phyloP scores from a whole-genome alignment of 2,329 filamentous ascomycete genomes.

The Colletotrichum sublineola region DNA sequence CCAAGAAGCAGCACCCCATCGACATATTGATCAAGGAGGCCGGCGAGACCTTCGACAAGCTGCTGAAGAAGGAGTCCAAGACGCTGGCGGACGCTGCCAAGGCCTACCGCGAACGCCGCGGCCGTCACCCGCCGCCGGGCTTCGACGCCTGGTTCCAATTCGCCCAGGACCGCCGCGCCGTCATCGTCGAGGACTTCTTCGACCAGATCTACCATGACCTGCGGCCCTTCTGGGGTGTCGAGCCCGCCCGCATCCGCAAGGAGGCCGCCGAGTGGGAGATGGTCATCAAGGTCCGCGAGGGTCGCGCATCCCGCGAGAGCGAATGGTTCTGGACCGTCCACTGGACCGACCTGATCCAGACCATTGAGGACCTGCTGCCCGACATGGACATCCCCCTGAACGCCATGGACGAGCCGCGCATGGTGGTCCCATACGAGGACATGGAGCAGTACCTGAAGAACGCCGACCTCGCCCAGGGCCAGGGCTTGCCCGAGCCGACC shows the following conservation, averaged over 20 bases:
- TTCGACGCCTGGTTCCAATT: conserved; percentile 63
- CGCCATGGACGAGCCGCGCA: conserved; percentile 74
- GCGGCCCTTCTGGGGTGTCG: conserved; percentile 67
- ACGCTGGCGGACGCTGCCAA: conserved; percentile 60
- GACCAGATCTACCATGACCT: conserved; percentile 68
- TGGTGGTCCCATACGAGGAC: conserved; percentile 74
- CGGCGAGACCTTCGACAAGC: conserved; percentile 53
- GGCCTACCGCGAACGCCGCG: conserved; percentile 60
- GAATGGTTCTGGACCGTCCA: conserved; percentile 72
- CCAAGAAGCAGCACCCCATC: conserved; percentile 56
- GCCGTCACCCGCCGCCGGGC: conserved; percentile 63
- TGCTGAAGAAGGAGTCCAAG: conserved; percentile 57
- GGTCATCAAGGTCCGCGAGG: conserved; percentile 70
- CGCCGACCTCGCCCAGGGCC: conserved; percentile 59
- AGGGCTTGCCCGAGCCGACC: conserved; percentile 58
- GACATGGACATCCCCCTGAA: conserved; percentile 79
- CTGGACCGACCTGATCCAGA: conserved; percentile 66
- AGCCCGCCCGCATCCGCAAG: conserved; percentile 62
- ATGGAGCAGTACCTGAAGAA: conserved; percentile 67
- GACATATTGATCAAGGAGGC: conserved; percentile 59
- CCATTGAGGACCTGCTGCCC: conserved; percentile 68
- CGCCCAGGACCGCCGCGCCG: conserved; percentile 56
- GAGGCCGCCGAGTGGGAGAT: conserved; percentile 70
- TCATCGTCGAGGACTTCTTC: conserved; percentile 63
- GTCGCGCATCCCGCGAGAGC: conserved; percentile 63